Evolutionary conservation across 768 basidiomycete species (phyloP).

Genomic region (Astraeus odoratus): DNA sequence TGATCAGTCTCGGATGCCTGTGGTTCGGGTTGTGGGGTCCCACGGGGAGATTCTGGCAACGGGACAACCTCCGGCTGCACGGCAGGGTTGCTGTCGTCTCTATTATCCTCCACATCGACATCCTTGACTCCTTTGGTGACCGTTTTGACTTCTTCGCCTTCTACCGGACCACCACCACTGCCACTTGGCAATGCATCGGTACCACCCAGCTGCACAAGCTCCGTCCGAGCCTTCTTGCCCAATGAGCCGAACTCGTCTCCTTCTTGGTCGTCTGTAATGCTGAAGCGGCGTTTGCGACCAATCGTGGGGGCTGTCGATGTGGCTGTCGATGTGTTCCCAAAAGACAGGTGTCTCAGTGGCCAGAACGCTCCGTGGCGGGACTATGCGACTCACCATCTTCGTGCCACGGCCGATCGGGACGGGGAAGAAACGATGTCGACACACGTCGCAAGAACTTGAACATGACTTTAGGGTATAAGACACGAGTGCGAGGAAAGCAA

Average conservation of each 20-base stretch:
- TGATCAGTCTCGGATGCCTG: neutral
- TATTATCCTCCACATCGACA: constrained; percentile 50
- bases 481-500: neutral
- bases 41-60: constrained; percentile 32
- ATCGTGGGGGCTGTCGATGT: constrained; percentile 70
- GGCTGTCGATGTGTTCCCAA: constrained; percentile 35
- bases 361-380: constrained; percentile 5
- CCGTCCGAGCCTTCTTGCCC: constrained; percentile 37
- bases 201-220: constrained; percentile 22
- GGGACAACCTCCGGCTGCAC: constrained; percentile 28
- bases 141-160: constrained; percentile 52
- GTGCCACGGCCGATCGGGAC: constrained; percentile 69
- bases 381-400: constrained; percentile 55
- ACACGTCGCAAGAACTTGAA: constrained; percentile 67
- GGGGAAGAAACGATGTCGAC: constrained; percentile 60
- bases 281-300: constrained; percentile 59
- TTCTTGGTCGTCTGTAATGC: constrained; percentile 35
- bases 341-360: constrained; percentile 3
- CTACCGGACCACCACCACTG: constrained; percentile 2
- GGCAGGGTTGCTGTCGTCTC: constrained; percentile 7
- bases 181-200: neutral
- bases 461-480: constrained; percentile 28
- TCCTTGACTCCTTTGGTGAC: constrained; percentile 66
- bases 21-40: constrained; percentile 12
- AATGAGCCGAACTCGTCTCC: constrained; percentile 29